Base-by-base conservation (phyloP, 352 stramenopile species). In the Phytophthora citricola region DNA sequence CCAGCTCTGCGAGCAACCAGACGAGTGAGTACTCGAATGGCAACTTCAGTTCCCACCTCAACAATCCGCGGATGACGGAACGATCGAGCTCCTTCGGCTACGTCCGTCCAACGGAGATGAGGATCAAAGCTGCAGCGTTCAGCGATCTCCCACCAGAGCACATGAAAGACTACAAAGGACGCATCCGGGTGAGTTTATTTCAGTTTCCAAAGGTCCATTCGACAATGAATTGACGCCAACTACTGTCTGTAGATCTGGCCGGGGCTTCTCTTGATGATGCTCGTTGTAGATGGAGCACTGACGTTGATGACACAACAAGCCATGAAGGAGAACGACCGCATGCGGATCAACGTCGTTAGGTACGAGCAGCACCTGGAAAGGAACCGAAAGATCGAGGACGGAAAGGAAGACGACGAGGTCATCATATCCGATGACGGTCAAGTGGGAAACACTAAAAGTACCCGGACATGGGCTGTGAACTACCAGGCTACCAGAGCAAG, bases 401-500 rank as follows among this genome's bases (percentile, higher is more conserved):
- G 73, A 17, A 66, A 71, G 14, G 49, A 69, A 1, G 66, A 80
- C 51, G 67, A 69, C 32, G 43, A 78, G 26, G 61, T 64, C 12
- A 59, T 85, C 61, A 73, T 88, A 47, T 78, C 72, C 22, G 73
- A 84, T 50, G 78, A 90, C 52, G 81, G 78, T 14, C 61, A 76
- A 11, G 67, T 81, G 17, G 80, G 78, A n/a, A 87, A 89, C 66
- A 78, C 78, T 0, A 79, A 81, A 66, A 56, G 31, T 89, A 89
- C 46, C 76, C 78, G 1, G 47, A 79, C 29, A 87, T 70, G 61
- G 67, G 69, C 41, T 92, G 81, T 54, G 66, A 84, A 44, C 51
- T 85, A 29, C 75, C 79, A 6, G 76, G 88, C 62, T 90, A 92
- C 56, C 62, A 78, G 26, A 90, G 82, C 67, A 90, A 90, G 61